A percentile compares a stretch with the other conserved stretches of the same genome.
Evolutionary conservation across 2,329 filamentous ascomycete genomes (phyloP).

Genomic region (Chaetomiaceae sp.): DNA sequence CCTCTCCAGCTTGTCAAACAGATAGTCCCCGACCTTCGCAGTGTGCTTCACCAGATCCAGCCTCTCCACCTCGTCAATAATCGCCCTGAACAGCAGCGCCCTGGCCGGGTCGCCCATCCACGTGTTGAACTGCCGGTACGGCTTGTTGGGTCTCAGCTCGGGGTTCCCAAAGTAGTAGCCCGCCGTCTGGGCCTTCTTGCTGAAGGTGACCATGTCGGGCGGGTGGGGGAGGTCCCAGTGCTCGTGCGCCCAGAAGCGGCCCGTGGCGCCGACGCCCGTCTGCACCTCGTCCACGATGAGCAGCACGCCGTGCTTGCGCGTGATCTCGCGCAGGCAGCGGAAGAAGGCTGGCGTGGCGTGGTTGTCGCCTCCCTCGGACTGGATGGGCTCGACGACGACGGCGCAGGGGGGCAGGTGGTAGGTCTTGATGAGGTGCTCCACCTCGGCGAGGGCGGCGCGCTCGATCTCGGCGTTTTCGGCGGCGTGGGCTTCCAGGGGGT

Average conservation of each 20-base stretch:
- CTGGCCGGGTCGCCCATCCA: conserved; percentile 94
- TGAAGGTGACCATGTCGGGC: conserved; percentile 92
- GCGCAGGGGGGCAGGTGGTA: conserved; percentile 78
- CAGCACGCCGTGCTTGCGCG: conserved; percentile 70
- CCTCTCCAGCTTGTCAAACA: conserved; percentile 64
- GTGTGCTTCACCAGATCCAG: conserved; percentile 77
- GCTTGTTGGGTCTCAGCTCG: conserved; percentile 79
- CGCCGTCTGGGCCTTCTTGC: conserved; percentile 90
- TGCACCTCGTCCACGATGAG: conserved; percentile 94
- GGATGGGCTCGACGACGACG: conserved; percentile 82
- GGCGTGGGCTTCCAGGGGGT: conserved; percentile 75
- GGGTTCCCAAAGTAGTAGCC: conserved; percentile 87
- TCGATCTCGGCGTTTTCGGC: conserved; percentile 81
- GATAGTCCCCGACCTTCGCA: conserved; percentile 71
- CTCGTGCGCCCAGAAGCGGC: conserved; percentile 95
- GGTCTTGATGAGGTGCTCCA: conserved; percentile 73
- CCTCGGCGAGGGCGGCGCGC: conserved; percentile 73
- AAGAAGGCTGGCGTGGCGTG: conserved; percentile 87
- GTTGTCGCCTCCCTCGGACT: conserved; percentile 93
- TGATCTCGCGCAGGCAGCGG: conserved; percentile 74
- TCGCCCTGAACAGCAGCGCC: conserved; percentile 79
- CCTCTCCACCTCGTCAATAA: conserved; percentile 74
- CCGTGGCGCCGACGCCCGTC: conserved; percentile 86
- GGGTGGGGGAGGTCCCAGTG: conserved; percentile 80
- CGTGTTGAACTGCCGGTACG: conserved; percentile 95